Base-by-base conservation (phyloP, 2,329 filamentous ascomycete species). In the Clarireedia homoeocarpa region DNA sequence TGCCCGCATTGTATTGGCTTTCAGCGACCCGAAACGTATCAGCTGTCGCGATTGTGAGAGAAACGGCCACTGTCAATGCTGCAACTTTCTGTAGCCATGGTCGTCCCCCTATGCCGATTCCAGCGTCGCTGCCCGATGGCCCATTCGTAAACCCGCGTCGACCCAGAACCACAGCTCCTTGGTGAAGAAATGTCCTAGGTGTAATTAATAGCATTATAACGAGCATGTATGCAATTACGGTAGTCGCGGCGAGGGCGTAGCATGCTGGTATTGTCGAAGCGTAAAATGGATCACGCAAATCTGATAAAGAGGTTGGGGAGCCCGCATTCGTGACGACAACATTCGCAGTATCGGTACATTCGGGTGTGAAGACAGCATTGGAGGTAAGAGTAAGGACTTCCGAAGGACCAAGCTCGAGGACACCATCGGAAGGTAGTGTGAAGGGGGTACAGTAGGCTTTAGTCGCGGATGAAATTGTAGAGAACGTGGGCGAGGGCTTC, bases 71-170 rank as follows among this genome's bases (percentile, higher is more conserved):
- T 0, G 84, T 87, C 51, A 89, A 72, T 2, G 88, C 80, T 3
- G 87, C 87, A 52, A 90, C 82, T 71, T 89, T 92, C 70, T 99
- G 94, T 57, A 99, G 76, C 89, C 91, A 96, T 5, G 94, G 94
- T 51, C 94, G 84, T 45, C 91, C 91, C 52, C 94, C 94, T 15
- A 96, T 90, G 54, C 86, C 91, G 54, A 95, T 85, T 50, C 91
- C 82, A 30, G 85, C 80, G 23, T 81, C 81, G 60, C 75, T 75
- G 17, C 78, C 82, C 14, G 85, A 84, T 3, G 89, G 89, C 51
- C 89, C 86, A 68, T 87, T 88, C 49, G 91, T 95, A 72, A 96
- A 91, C 57, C 91, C 89, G 67, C 88, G 83, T 26, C 88, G 80
- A 45, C 89, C 88, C 49, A 95, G 76, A 57, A 94, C 86, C 46